Percentiles rank a stretch among this genome's conserved stretches.
These are phyloP conservation scores for Parastagonospora nodorum DNA, from an alignment of 2,329 filamentous ascomycete genomes.

Conservation along the genomic window DNA sequence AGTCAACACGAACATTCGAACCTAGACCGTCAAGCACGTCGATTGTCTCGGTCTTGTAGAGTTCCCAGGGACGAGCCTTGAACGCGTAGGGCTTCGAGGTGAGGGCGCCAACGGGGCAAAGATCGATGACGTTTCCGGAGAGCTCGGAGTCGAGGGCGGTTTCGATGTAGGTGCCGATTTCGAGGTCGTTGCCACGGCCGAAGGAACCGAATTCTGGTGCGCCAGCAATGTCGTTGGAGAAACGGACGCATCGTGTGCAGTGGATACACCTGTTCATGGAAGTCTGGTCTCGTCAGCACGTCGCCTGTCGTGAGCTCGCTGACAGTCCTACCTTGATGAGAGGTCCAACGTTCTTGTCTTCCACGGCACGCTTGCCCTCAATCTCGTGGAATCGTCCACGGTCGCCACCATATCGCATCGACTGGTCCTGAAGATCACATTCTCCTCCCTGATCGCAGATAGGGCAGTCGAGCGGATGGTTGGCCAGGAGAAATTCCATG, in stretches of 20 bases:
- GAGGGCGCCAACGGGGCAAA: slow-evolving; percentile 95
- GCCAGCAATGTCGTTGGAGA: slow-evolving; percentile 95
- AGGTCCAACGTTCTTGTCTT: slow-evolving; percentile 99
- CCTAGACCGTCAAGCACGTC: slow-evolving; percentile 92
- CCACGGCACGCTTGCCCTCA: slow-evolving; percentile 92
- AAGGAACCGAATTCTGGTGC: slow-evolving; percentile 93
- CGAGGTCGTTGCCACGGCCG: slow-evolving; percentile 93
- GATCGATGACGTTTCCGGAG: slow-evolving; percentile 96
- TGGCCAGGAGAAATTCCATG: slow-evolving; percentile 97
- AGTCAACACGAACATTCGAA: slow-evolving; percentile 92
- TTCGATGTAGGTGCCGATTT: slow-evolving; percentile 98
- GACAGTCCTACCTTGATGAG: slow-evolving; percentile 71
- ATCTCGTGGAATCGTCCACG: slow-evolving; percentile 96
- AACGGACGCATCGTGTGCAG: slow-evolving; percentile 96
- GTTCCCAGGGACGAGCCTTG: slow-evolving; percentile 93
- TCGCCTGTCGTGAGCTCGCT: not conserved
- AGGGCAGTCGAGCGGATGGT: slow-evolving; percentile 94
- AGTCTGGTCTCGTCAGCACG: slow-evolving; percentile 59
- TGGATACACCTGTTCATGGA: slow-evolving; percentile 99
- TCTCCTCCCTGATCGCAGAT: slow-evolving; percentile 99
- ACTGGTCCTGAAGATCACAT: slow-evolving; percentile 98
- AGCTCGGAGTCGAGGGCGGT: slow-evolving; percentile 91
- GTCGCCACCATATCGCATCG: slow-evolving; percentile 97
- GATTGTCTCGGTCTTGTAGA: slow-evolving; percentile 94
- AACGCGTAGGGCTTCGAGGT: slow-evolving; percentile 98